phyloP scores from a whole-genome alignment of 441 rosid genomes.

The Flueggea neowawraea region DNA sequence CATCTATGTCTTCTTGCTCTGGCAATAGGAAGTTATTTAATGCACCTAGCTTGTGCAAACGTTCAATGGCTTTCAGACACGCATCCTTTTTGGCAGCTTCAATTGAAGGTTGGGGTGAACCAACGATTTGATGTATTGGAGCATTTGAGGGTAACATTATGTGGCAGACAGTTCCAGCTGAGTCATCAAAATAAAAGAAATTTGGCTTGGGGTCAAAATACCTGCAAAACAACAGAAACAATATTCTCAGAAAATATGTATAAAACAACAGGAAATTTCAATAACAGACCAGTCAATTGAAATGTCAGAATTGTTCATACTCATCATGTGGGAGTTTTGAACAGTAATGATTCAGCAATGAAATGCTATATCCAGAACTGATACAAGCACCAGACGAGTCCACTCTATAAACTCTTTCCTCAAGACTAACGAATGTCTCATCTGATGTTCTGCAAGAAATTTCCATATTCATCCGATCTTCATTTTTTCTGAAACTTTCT shows the following conservation, averaged over 20 bases:
- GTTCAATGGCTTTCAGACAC: constrained; percentile 78
- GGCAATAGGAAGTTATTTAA: constrained; percentile 74
- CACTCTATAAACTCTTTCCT: constrained; percentile 71
- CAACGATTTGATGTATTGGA: constrained; percentile 56
- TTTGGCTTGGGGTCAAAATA: constrained; percentile 81
- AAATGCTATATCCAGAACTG: constrained; percentile 81
- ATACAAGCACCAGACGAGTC: constrained; percentile 76
- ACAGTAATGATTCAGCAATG: constrained; percentile 83
- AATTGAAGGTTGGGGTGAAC: constrained; percentile 58
- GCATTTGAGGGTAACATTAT: constrained; percentile 84
- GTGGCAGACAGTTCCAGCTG: constrained; percentile 70
- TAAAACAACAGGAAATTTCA: background rate
- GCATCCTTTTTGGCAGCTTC: constrained; percentile 91
- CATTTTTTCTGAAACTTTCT: constrained; percentile 53
- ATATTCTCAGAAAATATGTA: constrained; percentile 14
- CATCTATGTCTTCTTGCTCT: constrained; percentile 31
- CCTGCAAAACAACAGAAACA: constrained; percentile 42
- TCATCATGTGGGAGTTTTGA: constrained; percentile 93
- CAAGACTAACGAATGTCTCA: constrained; percentile 42
- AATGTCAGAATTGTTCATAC: constrained; percentile 44
- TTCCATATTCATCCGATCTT: constrained; percentile 74
- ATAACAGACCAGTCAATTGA: constrained; percentile 9
- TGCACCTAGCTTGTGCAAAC: constrained; percentile 82
- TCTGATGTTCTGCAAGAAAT: constrained; percentile 63
- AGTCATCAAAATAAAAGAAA: constrained; percentile 69